These are phyloP conservation scores for Thuja plicata DNA, from an alignment of 83 land plant genomes.

Conservation along the genomic window DNA sequence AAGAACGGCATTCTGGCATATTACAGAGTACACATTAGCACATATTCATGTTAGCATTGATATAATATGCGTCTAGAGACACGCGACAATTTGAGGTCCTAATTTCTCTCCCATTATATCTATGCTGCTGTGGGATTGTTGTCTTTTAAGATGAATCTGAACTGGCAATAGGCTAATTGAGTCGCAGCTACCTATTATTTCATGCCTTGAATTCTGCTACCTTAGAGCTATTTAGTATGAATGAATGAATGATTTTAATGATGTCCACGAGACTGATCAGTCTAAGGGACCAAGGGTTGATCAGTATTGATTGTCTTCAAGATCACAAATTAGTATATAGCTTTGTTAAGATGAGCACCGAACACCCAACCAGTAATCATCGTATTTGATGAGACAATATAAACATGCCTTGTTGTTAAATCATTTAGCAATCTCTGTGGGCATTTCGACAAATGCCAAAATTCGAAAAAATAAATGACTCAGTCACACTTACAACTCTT, in stretches of 20 bases:
- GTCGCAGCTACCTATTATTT: too few relatives aligned
- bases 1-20: too few relatives aligned
- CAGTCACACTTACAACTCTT: neutral
- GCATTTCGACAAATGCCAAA: neutral
- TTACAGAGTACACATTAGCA: neutral
- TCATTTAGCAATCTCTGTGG: neutral
- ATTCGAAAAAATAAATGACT: neutral
- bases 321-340: neutral
- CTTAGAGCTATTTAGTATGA: too few relatives aligned
- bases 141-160: too few relatives aligned
- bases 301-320: neutral
- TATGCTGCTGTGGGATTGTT: neutral
- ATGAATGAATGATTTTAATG: too few relatives aligned
- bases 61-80: neutral
- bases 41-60: neutral
- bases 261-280: too few relatives aligned
- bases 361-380: neutral
- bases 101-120: neutral
- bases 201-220: too few relatives aligned
- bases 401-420: neutral
- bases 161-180: too few relatives aligned
- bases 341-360: neutral
- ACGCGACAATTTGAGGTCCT: neutral
- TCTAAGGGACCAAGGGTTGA: too few relatives aligned
- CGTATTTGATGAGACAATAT: neutral